These are phyloP conservation scores for Scheffersomyces ergatensis DNA, from an alignment of 805 yeast genomes.

Conservation along the genomic window DNA sequence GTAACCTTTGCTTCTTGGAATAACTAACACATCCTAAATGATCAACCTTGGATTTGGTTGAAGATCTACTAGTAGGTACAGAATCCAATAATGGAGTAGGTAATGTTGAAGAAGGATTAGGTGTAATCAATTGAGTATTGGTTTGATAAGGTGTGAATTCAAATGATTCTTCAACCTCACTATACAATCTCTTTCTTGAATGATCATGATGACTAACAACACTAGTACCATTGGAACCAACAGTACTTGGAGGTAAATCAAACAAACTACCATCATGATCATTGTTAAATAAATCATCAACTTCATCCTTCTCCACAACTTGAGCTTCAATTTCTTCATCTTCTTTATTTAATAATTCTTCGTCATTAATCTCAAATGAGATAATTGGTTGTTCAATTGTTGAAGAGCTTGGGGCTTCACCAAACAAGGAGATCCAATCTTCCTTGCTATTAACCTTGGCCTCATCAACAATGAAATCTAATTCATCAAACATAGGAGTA, in stretches of 20 bases:
- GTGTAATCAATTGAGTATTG: slow-evolving; percentile 25
- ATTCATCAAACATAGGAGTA: slow-evolving; percentile 63
- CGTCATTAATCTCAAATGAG: slow-evolving; percentile 5
- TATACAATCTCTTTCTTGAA: slow-evolving; percentile 13
- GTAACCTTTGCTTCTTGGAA: slow-evolving; percentile 71
- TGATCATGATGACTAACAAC: neutral
- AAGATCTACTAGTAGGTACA: slow-evolving; percentile 5
- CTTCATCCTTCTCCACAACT: slow-evolving; percentile 6
- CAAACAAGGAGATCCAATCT: slow-evolving; percentile 65
- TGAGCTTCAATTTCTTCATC: slow-evolving; percentile 4
- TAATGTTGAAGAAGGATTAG: slow-evolving; percentile 26
- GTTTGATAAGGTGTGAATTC: slow-evolving; percentile 12
- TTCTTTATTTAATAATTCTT: slow-evolving; percentile 3
- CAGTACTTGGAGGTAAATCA: slow-evolving; percentile 1
- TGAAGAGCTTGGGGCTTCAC: slow-evolving; percentile 1
- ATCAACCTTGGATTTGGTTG: slow-evolving; percentile 48
- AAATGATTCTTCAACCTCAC: slow-evolving; percentile 26
- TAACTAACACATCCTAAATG: slow-evolving; percentile 74
- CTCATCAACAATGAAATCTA: slow-evolving; percentile 41
- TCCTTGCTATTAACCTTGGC: slow-evolving; percentile 37
- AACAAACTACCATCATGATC: slow-evolving; percentile 7
- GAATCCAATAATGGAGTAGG: slow-evolving; percentile 32
- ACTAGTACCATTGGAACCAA: slow-evolving; percentile 1
- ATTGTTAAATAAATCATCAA: slow-evolving; percentile 8
- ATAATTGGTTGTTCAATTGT: slow-evolving; percentile 7